These are phyloP conservation scores for Helicostylum pulchrum DNA, from an alignment of 192 early-diverging fungal species.

Conservation along the genomic window DNA sequence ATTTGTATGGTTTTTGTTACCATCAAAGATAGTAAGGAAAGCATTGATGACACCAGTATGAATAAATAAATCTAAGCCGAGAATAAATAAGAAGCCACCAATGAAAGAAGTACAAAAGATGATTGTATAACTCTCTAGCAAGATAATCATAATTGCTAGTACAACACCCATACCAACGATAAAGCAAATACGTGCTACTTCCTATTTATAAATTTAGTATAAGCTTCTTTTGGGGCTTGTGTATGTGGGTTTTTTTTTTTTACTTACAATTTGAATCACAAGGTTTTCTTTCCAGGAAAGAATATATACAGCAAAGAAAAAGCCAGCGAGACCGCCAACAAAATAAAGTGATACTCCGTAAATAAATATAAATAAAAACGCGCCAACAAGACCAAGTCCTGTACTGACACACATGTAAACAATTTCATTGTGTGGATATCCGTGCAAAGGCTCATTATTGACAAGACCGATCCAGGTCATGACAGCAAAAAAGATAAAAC, in stretches of 20 bases:
- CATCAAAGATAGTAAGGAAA: slow-evolving; percentile 27
- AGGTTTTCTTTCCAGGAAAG: slow-evolving; percentile 34
- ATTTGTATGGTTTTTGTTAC: slow-evolving; percentile 24
- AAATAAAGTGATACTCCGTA: slow-evolving; percentile 66
- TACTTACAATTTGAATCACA: slow-evolving; percentile 34
- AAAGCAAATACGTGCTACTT: slow-evolving; percentile 38
- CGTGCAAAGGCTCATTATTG: slow-evolving; percentile 34
- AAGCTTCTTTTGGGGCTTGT: background rate
- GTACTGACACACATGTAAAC: slow-evolving; percentile 32
- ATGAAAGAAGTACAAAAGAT: slow-evolving; percentile 48
- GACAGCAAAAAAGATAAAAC: slow-evolving; percentile 48
- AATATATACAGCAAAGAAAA: slow-evolving; percentile 36
- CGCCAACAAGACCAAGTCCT: slow-evolving; percentile 32
- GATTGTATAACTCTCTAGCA: slow-evolving; percentile 37
- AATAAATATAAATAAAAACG: slow-evolving; percentile 32
- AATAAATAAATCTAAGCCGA: slow-evolving; percentile 53
- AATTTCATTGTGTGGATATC: slow-evolving; percentile 26
- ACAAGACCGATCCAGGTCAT: slow-evolving; percentile 39
- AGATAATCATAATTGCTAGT: slow-evolving; percentile 26
- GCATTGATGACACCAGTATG: slow-evolving; percentile 51
- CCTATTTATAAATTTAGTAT: slow-evolving; percentile 4
- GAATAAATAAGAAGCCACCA: slow-evolving; percentile 49
- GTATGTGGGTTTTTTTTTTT: background rate
- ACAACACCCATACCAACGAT: slow-evolving; percentile 38
- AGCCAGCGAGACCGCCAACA: slow-evolving; percentile 39